A percentile compares a stretch with the other conserved stretches of the same genome.
Evolutionary conservation across 2,329 filamentous ascomycete species (phyloP).

Genomic region (Helotiales sp.): DNA sequence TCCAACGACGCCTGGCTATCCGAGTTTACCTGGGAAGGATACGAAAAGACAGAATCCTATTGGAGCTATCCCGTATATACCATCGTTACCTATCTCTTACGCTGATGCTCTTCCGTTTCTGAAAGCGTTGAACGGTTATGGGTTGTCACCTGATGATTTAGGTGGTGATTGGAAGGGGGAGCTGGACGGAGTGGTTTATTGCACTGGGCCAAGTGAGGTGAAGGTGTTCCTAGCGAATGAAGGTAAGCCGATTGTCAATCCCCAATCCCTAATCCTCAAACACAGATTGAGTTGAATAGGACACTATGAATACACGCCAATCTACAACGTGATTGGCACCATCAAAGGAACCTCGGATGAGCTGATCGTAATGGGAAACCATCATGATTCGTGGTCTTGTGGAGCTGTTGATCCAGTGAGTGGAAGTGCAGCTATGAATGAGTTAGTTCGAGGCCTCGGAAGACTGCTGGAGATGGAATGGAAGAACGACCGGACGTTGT

Average conservation of each 20-base stretch:
- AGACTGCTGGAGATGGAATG: conserved; percentile 68
- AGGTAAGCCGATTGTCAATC: too few relatives aligned
- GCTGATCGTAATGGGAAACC: conserved; percentile 81
- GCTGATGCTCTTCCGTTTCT: conserved; percentile 78
- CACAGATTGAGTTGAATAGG: too few relatives aligned
- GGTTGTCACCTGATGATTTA: conserved; percentile 49
- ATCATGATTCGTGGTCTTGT: conserved; percentile 78
- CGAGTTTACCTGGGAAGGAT: conserved; percentile 70
- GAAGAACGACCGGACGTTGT: conserved; percentile 78
- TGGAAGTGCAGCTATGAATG: conserved; percentile 73
- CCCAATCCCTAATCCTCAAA: too few relatives aligned
- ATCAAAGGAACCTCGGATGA: conserved; percentile 84
- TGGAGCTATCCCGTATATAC: conserved; percentile 73
- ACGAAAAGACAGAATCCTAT: conserved; percentile 69
- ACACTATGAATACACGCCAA: conserved; percentile 51
- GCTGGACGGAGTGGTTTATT: conserved; percentile 40
- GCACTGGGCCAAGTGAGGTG: conserved; percentile 27
- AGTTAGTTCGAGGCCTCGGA: conserved; percentile 72
- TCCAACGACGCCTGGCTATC: conserved; percentile 88
- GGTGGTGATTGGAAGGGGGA: conserved; percentile 57
- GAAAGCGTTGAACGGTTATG: conserved; percentile 82
- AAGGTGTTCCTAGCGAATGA: background rate
- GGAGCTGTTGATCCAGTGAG: conserved; percentile 79
- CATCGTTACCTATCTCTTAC: conserved; percentile 82
- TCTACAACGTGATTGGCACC: conserved; percentile 87